Evolutionary conservation across 2,329 filamentous ascomycete genomes (phyloP).

Genomic region (Blastomyces percursus): DNA sequence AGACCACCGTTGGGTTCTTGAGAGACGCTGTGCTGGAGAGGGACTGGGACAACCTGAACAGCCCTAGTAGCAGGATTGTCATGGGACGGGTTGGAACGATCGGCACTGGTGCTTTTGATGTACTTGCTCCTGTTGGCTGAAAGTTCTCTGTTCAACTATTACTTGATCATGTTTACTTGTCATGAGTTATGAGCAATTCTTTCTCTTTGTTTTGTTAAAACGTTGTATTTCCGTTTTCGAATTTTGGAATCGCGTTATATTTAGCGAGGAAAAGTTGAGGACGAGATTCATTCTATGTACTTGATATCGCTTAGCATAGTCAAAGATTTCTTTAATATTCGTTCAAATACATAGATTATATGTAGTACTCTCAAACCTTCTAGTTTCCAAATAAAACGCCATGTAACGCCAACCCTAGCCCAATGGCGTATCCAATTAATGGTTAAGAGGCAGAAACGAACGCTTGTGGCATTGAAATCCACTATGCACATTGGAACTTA

Average conservation of each 20-base stretch:
- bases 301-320: constrained; percentile 5
- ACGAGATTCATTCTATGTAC: background rate
- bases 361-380: background rate
- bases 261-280: constrained; percentile 4
- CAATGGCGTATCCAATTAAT: background rate
- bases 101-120: constrained; percentile 86
- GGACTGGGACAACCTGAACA: constrained; percentile 78
- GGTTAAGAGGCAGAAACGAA: background rate
- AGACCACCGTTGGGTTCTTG: constrained; percentile 89
- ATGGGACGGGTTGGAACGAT: constrained; percentile 71
- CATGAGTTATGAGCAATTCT: constrained; percentile 5
- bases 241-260: background rate
- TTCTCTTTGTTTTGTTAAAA: background rate
- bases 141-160: background rate
- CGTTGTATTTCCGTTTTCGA: background rate
- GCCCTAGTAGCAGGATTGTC: constrained; percentile 79
- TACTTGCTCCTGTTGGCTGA: constrained; percentile 49
- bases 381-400: background rate
- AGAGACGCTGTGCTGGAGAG: constrained; percentile 84
- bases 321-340: constrained; percentile 1
- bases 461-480: background rate
- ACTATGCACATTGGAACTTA: background rate
- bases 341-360: background rate
- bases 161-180: constrained; percentile 6
- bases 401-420: background rate